phyloP scores from a whole-genome alignment of 2,329 filamentous ascomycete species.

The Penicillium sp. region DNA sequence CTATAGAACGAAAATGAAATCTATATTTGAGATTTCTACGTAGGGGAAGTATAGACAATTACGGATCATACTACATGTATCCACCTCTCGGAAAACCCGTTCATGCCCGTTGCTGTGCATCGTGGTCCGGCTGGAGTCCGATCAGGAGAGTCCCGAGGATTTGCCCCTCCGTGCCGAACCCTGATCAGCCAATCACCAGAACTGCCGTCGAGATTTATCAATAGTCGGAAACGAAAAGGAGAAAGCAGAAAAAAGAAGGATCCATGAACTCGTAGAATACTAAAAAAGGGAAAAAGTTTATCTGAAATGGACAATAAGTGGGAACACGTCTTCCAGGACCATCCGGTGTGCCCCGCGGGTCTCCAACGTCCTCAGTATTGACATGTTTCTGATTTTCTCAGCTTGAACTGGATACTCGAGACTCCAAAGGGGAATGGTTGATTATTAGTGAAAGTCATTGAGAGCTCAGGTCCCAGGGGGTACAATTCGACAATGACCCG shows the following conservation, averaged over 20 bases:
- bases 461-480: not conserved
- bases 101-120: constrained; percentile 3
- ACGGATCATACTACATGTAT: not conserved
- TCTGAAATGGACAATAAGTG: not conserved
- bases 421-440: not conserved
- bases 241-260: not conserved
- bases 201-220: not conserved
- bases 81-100: constrained; percentile 3
- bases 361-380: constrained; percentile 8
- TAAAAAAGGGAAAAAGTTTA: constrained; percentile 2
- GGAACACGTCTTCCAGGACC: constrained; percentile 3
- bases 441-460: not conserved
- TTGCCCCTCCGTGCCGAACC: not conserved
- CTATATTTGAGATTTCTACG: not conserved
- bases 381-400: constrained; percentile 10
- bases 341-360: not conserved
- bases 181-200: not conserved
- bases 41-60: not conserved
- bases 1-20: too few relatives aligned
- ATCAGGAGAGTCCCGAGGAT: constrained; percentile 12
- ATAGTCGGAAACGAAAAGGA: not conserved
- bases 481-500: not conserved
- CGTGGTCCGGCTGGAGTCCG: constrained; percentile 8
- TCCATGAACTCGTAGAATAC: not conserved
- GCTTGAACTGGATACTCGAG: not conserved